Conservation (phyloP, 768 basidiomycete genomes). For the Boletales sp. region DNA sequence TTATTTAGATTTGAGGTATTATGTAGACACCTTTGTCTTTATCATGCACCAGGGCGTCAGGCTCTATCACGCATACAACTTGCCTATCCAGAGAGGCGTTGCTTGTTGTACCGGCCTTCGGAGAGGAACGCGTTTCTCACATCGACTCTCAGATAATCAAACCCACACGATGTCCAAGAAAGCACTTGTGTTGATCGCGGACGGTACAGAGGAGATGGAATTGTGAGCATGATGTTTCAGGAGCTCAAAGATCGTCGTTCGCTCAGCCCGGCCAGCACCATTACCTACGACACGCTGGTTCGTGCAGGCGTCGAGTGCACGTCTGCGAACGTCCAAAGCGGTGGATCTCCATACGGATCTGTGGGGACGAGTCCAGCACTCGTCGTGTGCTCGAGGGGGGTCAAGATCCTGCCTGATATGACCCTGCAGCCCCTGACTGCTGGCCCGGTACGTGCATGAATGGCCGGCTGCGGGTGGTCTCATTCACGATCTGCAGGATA, state of each 20-base stretch:
- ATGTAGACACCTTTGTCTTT: background rate
- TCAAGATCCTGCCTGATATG: constrained; percentile 67
- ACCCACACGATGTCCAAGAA: constrained; percentile 24
- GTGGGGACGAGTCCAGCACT: constrained; percentile 38
- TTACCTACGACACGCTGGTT: constrained; percentile 79
- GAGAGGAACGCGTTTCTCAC: background rate
- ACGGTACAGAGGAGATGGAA: constrained; percentile 89
- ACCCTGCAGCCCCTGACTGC: constrained; percentile 44
- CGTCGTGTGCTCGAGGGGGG: constrained; percentile 67
- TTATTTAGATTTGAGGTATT: background rate
- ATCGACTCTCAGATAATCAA: constrained; percentile 1
- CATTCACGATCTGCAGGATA: constrained; percentile 39
- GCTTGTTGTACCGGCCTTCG: background rate
- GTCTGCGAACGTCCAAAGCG: constrained; percentile 60
- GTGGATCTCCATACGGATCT: constrained; percentile 22
- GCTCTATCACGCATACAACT: background rate
- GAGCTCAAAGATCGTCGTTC: background rate
- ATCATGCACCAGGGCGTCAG: background rate
- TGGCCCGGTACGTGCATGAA: constrained; percentile 41
- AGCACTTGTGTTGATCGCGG: constrained; percentile 70
- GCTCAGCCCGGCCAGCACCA: constrained; percentile 35
- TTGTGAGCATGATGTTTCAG: constrained; percentile 49
- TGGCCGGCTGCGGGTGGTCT: background rate
- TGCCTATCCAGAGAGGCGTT: background rate
- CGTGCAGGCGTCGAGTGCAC: constrained; percentile 65